Percentiles rank a stretch among this genome's conserved stretches.
These are phyloP conservation scores for Polytrichum commune DNA, from an alignment of 225 moss, liverwort and hornwort species.

Conservation along the genomic window DNA sequence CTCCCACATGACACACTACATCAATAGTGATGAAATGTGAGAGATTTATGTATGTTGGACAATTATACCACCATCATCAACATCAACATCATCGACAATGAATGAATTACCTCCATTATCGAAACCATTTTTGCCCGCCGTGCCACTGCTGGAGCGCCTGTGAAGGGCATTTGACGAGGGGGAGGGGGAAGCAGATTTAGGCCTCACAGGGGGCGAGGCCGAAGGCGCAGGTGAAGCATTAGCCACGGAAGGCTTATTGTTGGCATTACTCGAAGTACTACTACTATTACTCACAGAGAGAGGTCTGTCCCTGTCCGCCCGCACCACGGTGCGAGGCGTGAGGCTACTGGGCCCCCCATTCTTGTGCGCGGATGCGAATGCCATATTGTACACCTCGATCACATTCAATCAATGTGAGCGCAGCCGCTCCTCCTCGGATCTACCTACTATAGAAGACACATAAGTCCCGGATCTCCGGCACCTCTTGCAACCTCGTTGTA, in stretches of 20 bases:
- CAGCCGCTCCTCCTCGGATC: background rate
- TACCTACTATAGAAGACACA: conserved; percentile 9
- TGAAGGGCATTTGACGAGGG: conserved; percentile 50
- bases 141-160: conserved; percentile 47
- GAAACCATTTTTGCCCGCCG: conserved; percentile 45
- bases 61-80: no score
- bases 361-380: conserved; percentile 78
- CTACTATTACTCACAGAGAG: conserved; percentile 47
- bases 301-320: conserved; percentile 55
- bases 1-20: no score
- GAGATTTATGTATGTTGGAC: no score
- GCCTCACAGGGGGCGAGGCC: conserved; percentile 54
- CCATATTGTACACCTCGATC: conserved; percentile 42
- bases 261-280: conserved; percentile 1
- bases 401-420: conserved; percentile 39
- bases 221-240: conserved; percentile 32
- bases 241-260: conserved; percentile 44
- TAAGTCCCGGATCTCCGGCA: conserved; percentile 2
- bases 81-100: no score
- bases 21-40: no score
- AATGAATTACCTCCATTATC: conserved; percentile 37
- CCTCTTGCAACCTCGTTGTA: background rate
- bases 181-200: conserved; percentile 86
- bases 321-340: conserved; percentile 57
- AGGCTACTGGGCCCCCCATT: conserved; percentile 53